phyloP scores from a whole-genome alignment of 73 alveolate genomes.

The Paramecium primaurelia region DNA sequence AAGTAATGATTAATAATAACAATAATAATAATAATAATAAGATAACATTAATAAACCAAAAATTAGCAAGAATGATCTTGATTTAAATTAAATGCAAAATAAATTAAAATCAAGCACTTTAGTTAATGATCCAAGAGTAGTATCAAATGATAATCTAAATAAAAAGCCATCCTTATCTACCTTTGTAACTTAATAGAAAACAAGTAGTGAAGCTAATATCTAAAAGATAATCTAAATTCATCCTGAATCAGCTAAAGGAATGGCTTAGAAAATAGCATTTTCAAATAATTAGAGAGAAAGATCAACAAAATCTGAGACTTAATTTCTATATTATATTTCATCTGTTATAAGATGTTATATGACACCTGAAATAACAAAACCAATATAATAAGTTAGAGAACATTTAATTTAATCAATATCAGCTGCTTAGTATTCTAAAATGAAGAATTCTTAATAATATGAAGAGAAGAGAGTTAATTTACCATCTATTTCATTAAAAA shows the following conservation, averaged over 20 bases:
- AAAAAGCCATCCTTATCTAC: conserved; percentile 11
- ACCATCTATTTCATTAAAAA: conserved; percentile 24
- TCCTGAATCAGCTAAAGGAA: neutral
- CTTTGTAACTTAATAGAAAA: neutral
- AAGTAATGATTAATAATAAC: neutral
- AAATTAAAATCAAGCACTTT: neutral
- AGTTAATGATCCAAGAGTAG: neutral
- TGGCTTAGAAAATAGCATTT: neutral
- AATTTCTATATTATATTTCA: neutral
- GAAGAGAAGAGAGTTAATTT: conserved; percentile 56
- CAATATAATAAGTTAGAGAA: conserved; percentile 35
- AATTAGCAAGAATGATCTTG: neutral
- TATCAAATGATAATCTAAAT: neutral
- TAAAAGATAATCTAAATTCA: neutral
- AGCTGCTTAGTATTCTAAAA: conserved; percentile 4
- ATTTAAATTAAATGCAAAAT: neutral
- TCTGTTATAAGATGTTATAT: neutral
- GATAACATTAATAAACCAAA: neutral
- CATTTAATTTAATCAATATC: conserved; percentile 47
- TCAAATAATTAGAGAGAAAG: neutral
- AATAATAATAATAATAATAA: neutral
- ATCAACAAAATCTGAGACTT: neutral
- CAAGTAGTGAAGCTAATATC: neutral
- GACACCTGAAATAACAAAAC: conserved; percentile 22
- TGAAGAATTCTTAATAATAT: neutral